Conservation (phyloP, 192 early-diverging fungal genomes). For the Rhizophagus sp. region DNA sequence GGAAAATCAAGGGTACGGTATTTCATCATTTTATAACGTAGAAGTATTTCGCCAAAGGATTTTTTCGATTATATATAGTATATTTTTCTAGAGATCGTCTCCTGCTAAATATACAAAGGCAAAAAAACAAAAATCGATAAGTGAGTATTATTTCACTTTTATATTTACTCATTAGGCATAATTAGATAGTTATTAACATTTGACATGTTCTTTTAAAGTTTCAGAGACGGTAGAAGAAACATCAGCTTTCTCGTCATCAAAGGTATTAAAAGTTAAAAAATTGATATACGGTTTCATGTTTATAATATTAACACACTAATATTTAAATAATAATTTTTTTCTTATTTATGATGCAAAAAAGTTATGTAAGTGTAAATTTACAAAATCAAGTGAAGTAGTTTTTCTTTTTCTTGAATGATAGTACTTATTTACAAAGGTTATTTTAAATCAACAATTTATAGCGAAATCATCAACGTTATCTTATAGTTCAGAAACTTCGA, state of each 20-base stretch:
- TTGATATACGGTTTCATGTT: not conserved
- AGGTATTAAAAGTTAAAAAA: not conserved
- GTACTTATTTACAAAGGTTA: not conserved
- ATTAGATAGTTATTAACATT: not conserved
- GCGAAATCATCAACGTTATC: not conserved
- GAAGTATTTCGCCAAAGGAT: not conserved
- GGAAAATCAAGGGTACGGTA: constrained; percentile 22
- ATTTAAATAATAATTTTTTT: not conserved
- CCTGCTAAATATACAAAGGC: constrained; percentile 15
- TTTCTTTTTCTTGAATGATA: not conserved
- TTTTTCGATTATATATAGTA: not conserved
- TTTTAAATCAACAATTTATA: not conserved
- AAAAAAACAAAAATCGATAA: constrained; percentile 10
- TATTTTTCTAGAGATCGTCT: not conserved
- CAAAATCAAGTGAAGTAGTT: not conserved
- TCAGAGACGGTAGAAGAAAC: not conserved
- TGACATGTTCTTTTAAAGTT: not conserved
- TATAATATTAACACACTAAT: not conserved
- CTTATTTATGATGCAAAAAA: not conserved
- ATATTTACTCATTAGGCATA: not conserved
- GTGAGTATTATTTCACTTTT: not conserved
- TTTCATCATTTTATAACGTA: not conserved
- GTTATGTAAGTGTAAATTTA: constrained; percentile 15
- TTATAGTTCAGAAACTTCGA: not conserved
- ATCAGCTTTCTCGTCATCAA: not conserved